Conservation (phyloP, 129 eudicot species). For the Pseudognaphalium luteoalbum region DNA sequence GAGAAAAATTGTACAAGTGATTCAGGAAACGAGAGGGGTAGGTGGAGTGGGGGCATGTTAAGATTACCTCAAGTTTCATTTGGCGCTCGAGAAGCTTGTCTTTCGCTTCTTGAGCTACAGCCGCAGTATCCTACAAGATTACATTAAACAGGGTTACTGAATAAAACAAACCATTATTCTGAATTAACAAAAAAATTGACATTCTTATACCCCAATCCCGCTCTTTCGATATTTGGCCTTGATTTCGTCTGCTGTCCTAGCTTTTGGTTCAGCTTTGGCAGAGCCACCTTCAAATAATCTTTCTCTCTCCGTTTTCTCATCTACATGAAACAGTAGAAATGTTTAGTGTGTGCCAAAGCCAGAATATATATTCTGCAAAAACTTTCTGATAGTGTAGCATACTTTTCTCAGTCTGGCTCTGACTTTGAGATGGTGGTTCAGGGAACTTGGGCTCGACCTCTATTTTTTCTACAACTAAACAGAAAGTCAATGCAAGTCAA, state of each 20-base stretch:
- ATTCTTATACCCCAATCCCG: slow-evolving; percentile 58
- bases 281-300: slow-evolving; percentile 86
- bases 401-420: slow-evolving; percentile 47
- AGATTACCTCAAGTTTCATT: slow-evolving; percentile 90
- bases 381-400: neutral
- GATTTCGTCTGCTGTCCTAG: slow-evolving; percentile 84
- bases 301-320: slow-evolving; percentile 62
- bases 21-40: neutral
- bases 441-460: slow-evolving; percentile 58
- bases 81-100: slow-evolving; percentile 90
- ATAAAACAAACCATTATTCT: slow-evolving; percentile 10
- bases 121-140: slow-evolving; percentile 60
- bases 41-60: neutral
- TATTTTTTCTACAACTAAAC: slow-evolving; percentile 58
- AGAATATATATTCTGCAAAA: slow-evolving; percentile 9
- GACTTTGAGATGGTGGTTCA: slow-evolving; percentile 35
- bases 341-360: slow-evolving; percentile 12
- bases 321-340: slow-evolving; percentile 37
- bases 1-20: neutral
- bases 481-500: slow-evolving; percentile 18
- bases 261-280: slow-evolving; percentile 51
- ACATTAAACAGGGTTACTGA: slow-evolving; percentile 21
- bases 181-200: neutral
- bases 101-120: slow-evolving; percentile 73
- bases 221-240: slow-evolving; percentile 84